Conservation (phyloP, 768 basidiomycete species). For the Hemileccinum rubropunctum region DNA sequence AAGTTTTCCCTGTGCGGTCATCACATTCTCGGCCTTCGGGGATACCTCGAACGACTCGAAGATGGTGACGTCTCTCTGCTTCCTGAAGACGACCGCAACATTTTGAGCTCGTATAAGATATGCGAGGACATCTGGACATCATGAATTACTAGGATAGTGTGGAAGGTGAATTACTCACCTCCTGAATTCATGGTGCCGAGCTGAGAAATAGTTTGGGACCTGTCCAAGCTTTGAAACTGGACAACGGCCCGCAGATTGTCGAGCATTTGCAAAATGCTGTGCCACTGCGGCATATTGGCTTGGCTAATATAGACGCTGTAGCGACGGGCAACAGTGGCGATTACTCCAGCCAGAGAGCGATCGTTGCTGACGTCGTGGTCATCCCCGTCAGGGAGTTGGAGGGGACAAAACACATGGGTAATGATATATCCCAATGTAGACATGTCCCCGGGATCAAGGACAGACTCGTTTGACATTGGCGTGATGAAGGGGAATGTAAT, state of each 20-base stretch:
- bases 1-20: slow-evolving; percentile 41
- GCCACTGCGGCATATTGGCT: slow-evolving; percentile 25
- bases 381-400: slow-evolving; percentile 37
- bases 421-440: slow-evolving; percentile 28
- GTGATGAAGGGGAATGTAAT: neutral
- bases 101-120: slow-evolving; percentile 47
- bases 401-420: slow-evolving; percentile 44
- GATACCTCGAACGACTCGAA: slow-evolving; percentile 49
- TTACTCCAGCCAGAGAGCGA: slow-evolving; percentile 20
- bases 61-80: slow-evolving; percentile 22
- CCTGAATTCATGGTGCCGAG: slow-evolving; percentile 16
- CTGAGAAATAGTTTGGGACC: slow-evolving; percentile 10
- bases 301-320: slow-evolving; percentile 16
- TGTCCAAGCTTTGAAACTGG: neutral
- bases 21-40: slow-evolving; percentile 34
- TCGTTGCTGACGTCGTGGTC: slow-evolving; percentile 29
- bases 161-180: slow-evolving; percentile 9
- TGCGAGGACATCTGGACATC: slow-evolving; percentile 32
- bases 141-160: neutral
- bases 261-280: slow-evolving; percentile 30
- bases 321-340: slow-evolving; percentile 16
- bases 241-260: slow-evolving; percentile 16
- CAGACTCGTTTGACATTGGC: slow-evolving; percentile 5
- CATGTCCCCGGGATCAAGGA: neutral
- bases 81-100: slow-evolving; percentile 42